Percentiles rank a stretch among this genome's conserved stretches.
These are phyloP conservation scores for Dioszegia aurantiaca DNA, from an alignment of 768 basidiomycete genomes.

Conservation along the genomic window DNA sequence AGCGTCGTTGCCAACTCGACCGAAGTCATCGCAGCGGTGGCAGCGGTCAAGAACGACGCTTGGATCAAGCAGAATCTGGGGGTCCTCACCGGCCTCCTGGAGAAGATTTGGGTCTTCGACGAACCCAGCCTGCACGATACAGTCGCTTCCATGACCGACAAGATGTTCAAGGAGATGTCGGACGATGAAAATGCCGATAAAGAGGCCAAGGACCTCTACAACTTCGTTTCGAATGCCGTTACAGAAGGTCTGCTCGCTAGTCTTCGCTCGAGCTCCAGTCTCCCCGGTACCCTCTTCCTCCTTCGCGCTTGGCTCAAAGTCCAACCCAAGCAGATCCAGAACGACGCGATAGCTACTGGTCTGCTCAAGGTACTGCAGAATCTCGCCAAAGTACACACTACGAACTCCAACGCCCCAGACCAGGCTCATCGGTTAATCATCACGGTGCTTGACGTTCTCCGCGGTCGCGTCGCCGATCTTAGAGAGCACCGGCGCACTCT, in stretches of 20 bases:
- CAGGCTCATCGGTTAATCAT: constrained; percentile 60
- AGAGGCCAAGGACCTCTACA: constrained; percentile 69
- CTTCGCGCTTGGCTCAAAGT: constrained; percentile 78
- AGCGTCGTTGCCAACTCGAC: constrained; percentile 73
- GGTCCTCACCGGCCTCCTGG: constrained; percentile 75
- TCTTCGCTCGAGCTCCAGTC: constrained; percentile 44
- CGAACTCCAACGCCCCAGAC: constrained; percentile 58
- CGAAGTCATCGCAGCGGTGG: constrained; percentile 81
- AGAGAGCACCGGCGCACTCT: constrained; percentile 82
- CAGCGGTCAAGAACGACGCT: constrained; percentile 72
- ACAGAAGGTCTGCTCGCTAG: constrained; percentile 63
- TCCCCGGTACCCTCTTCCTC: constrained; percentile 78
- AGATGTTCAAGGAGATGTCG: constrained; percentile 71
- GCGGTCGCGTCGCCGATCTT: constrained; percentile 72
- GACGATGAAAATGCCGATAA: constrained; percentile 71
- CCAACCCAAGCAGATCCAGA: constrained; percentile 65
- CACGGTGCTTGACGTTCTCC: constrained; percentile 80
- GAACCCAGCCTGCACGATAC: constrained; percentile 76
- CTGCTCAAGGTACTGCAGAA: constrained; percentile 82
- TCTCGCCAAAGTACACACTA: constrained; percentile 82
- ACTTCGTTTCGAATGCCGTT: constrained; percentile 70
- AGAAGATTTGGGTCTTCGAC: constrained; percentile 79
- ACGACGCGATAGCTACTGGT: constrained; percentile 71
- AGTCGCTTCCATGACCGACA: constrained; percentile 76
- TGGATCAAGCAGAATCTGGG: constrained; percentile 75